Base-by-base conservation (phyloP, 1,284 basidiomycete species). In the Leccinum ponderosum region DNA sequence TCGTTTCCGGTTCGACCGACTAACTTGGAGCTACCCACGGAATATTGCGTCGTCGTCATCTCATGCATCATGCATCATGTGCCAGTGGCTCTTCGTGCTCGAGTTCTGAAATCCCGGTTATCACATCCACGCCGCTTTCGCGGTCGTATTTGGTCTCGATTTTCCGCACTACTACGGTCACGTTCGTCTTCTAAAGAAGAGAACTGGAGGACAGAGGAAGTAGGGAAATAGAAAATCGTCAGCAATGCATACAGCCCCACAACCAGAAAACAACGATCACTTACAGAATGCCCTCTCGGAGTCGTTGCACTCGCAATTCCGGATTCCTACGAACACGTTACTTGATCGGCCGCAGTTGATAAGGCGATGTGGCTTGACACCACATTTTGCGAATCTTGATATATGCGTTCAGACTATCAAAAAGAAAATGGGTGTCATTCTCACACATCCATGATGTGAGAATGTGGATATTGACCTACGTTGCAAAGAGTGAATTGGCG, bases 401-500 rank as follows among this genome's bases (percentile, higher is more conserved):
- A 22, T 68, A 69, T 2, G 70, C 44, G 14, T 69, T 69, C 22
- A 69, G 59, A 27, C 68, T 69, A 29, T 65, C 35, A 15, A 12
- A 42, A 20, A 1, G 17, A 44, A 17, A 14, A 17, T 42, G n/a
- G n/a, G n/a, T 9, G 39, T 17, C 9, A 42, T 42, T 17, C 0
- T 42, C n/a, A 3, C 9, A 14, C 33, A 4, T 33, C 31, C 31
- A 11, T 33, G 31, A 11, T 22, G 8, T 48, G 39, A 42, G n/a
- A 17, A 48, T 22, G 47, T 14, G 39, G 39, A 17, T 9, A 15
- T 2, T 12, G 12, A 60, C 69, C 2, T 53, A 70, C 68, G 62
- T 73, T n/a, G 71, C 68, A 33, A 70, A 60, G 14, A 70, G 56
- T 12, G 68, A 70, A 27, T 71, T 73, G 37, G 69, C 69, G 3